Percentiles rank a stretch among this genome's conserved stretches.
phyloP scores from a whole-genome alignment of 192 early-diverging fungal genomes.

The Chytriomyces confervae region DNA sequence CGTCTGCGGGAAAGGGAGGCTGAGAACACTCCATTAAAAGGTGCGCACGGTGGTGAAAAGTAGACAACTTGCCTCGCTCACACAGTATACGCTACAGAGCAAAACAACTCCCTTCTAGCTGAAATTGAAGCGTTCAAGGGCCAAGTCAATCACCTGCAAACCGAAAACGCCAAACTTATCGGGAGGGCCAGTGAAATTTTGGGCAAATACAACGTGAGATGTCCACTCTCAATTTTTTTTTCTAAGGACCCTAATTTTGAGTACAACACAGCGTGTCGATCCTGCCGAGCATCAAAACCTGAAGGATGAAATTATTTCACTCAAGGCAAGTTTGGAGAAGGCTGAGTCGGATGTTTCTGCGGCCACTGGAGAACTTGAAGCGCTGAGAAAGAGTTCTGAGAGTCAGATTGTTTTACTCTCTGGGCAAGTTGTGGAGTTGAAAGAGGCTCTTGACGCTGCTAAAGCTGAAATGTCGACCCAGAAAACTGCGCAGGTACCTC shows the following conservation, averaged over 20 bases:
- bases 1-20: constrained; percentile 44
- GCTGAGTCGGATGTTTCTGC: neutral
- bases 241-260: neutral
- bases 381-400: constrained; percentile 6
- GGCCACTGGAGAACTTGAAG: constrained; percentile 3
- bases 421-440: constrained; percentile 10
- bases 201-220: constrained; percentile 67
- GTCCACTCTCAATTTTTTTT: neutral
- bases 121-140: constrained; percentile 67
- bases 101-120: constrained; percentile 62
- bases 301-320: constrained; percentile 53
- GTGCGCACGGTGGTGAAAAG: constrained; percentile 21
- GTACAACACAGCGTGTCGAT: constrained; percentile 66
- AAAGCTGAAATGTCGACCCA: constrained; percentile 17
- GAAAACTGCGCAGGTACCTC: neutral
- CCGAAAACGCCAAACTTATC: constrained; percentile 75
- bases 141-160: constrained; percentile 58
- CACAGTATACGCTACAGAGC: constrained; percentile 42
- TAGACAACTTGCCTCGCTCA: neutral
- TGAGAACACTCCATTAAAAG: constrained; percentile 60
- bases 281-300: constrained; percentile 77
- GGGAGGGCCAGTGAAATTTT: constrained; percentile 74
- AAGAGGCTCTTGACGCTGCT: neutral
- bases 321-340: constrained; percentile 39
- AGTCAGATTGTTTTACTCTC: constrained; percentile 9